Evolutionary conservation across 768 basidiomycete genomes (phyloP).

Genomic region (Boletus pseudo-olivaceus): DNA sequence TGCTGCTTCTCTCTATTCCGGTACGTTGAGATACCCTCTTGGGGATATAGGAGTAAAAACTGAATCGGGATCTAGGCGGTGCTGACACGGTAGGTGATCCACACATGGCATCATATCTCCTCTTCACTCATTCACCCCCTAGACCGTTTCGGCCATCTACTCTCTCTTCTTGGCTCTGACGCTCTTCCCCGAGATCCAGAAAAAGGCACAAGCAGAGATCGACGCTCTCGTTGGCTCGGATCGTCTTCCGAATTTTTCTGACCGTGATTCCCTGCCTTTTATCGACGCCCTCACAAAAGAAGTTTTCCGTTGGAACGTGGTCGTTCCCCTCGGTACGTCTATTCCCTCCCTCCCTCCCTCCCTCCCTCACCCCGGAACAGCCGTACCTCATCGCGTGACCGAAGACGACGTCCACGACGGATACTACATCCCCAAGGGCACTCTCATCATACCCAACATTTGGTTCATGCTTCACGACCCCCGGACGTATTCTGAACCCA

Average conservation of each 20-base stretch:
- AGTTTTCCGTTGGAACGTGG: conserved; percentile 43
- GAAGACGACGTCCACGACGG: conserved; percentile 62
- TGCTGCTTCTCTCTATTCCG: conserved; percentile 32
- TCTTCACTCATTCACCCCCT: conserved; percentile 14
- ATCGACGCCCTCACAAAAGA: conserved; percentile 59
- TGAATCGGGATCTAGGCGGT: conserved; percentile 37
- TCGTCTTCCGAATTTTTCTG: conserved; percentile 57
- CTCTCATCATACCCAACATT: conserved; percentile 24
- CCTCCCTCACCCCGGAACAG: conserved; percentile 31
- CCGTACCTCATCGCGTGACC: conserved; percentile 47
- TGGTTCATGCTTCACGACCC: conserved; percentile 32
- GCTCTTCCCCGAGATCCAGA: conserved; percentile 51
- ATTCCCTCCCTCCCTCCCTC: no score
- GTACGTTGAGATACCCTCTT: conserved; percentile 17
- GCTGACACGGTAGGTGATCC: conserved; percentile 36
- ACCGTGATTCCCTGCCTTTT: conserved; percentile 57
- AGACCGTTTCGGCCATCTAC: conserved; percentile 63
- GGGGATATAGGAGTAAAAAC: neutral
- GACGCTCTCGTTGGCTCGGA: conserved; percentile 57
- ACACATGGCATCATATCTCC: neutral
- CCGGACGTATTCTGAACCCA: conserved; percentile 47
- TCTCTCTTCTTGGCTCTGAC: conserved; percentile 62
- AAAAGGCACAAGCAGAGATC: conserved; percentile 61
- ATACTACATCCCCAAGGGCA: conserved; percentile 54
- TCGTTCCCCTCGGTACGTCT: conserved; percentile 39